phyloP scores from a whole-genome alignment of 2,329 filamentous ascomycete genomes.

The Lachnellula suecica region DNA sequence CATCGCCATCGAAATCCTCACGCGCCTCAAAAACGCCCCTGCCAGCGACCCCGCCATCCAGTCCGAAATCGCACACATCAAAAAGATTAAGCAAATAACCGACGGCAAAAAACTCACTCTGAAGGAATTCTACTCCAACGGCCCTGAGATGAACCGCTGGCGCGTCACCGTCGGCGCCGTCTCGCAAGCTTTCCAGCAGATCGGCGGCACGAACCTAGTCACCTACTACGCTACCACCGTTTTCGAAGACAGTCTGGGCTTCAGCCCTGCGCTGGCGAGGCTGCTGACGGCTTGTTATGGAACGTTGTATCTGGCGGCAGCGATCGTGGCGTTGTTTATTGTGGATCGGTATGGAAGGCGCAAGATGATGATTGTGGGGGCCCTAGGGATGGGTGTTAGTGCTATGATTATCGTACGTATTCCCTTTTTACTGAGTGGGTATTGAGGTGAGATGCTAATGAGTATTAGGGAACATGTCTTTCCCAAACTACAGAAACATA shows the following conservation, averaged over 20 bases:
- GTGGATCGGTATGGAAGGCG: slow-evolving; percentile 51
- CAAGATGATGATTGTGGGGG: slow-evolving; percentile 48
- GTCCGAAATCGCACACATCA: neutral
- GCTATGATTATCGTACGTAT: neutral
- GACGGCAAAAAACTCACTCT: neutral
- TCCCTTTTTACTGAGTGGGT: neutral
- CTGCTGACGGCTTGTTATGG: neutral
- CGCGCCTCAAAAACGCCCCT: neutral
- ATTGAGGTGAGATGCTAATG: neutral
- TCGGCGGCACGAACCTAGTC: slow-evolving; percentile 50
- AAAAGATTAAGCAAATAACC: neutral
- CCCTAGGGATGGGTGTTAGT: slow-evolving; percentile 46
- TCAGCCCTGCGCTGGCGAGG: slow-evolving; percentile 36
- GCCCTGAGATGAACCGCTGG: slow-evolving; percentile 38
- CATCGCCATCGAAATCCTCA: slow-evolving; percentile 7
- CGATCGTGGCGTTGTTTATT: slow-evolving; percentile 54
- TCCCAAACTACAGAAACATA: neutral
- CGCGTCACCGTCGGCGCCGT: slow-evolving; percentile 59
- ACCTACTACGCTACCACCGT: slow-evolving; percentile 56
- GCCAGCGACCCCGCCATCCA: neutral
- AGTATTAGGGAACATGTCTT: neutral
- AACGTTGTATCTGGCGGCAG: slow-evolving; percentile 37
- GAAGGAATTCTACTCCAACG: neutral
- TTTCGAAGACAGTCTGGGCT: slow-evolving; percentile 38
- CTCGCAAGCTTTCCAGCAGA: slow-evolving; percentile 54